These are phyloP conservation scores for Yarrowia divulgata DNA, from an alignment of 805 yeast genomes.

Conservation along the genomic window DNA sequence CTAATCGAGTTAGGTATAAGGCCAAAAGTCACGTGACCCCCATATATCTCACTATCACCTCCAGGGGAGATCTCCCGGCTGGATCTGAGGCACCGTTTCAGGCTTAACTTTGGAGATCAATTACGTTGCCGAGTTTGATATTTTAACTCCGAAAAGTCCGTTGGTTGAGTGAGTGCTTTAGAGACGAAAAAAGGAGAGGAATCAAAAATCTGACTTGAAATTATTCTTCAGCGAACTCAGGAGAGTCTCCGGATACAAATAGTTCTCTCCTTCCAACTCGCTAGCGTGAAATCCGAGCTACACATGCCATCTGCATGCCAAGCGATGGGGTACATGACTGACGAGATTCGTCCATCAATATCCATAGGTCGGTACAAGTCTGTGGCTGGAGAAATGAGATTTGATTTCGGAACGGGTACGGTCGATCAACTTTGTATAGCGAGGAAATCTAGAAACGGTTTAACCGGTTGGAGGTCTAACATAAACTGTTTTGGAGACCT, in stretches of 20 bases:
- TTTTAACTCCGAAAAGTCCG: slow-evolving; percentile 25
- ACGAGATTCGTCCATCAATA: neutral
- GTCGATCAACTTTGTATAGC: neutral
- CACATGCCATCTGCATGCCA: slow-evolving; percentile 29
- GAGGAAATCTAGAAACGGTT: no score
- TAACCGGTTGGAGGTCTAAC: no score
- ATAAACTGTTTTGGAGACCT: no score
- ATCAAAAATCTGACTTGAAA: neutral
- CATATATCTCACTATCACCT: neutral
- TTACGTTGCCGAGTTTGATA: slow-evolving; percentile 9
- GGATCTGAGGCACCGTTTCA: slow-evolving; percentile 19
- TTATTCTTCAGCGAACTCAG: neutral
- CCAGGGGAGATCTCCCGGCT: neutral
- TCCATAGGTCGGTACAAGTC: neutral
- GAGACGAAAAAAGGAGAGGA: no score
- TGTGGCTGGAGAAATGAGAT: neutral
- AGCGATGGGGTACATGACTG: slow-evolving; percentile 31
- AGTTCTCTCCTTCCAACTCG: neutral
- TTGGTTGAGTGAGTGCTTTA: neutral
- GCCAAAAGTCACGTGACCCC: neutral
- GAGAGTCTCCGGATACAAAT: neutral
- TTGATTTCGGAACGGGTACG: neutral
- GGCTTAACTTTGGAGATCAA: slow-evolving; percentile 11
- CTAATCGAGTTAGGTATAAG: no score
- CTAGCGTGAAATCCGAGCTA: neutral